These are phyloP conservation scores for Rhynchosporium secalis DNA, from an alignment of 2,329 filamentous ascomycete species.

Conservation along the genomic window DNA sequence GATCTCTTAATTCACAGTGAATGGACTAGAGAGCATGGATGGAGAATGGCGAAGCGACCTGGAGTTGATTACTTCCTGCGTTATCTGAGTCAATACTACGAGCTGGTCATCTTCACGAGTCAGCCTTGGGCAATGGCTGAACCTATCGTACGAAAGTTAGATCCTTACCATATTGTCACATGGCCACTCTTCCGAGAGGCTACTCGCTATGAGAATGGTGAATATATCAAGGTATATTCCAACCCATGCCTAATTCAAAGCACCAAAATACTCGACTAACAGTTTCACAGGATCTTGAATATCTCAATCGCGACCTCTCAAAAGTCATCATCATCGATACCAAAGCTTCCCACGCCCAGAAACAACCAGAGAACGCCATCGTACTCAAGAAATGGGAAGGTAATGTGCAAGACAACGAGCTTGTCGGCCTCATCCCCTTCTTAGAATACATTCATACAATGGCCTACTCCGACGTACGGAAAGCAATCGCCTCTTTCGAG, in stretches of 20 bases:
- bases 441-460: slow-evolving; percentile 96
- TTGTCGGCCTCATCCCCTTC: slow-evolving; percentile 91
- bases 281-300: slow-evolving; percentile 76
- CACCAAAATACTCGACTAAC: slow-evolving; percentile 29
- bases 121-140: slow-evolving; percentile 83
- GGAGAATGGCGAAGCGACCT: slow-evolving; percentile 91
- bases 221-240: slow-evolving; percentile 82
- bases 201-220: slow-evolving; percentile 94
- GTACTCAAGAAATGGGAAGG: slow-evolving; percentile 89
- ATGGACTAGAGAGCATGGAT: slow-evolving; percentile 91
- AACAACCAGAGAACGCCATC: slow-evolving; percentile 96
- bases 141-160: slow-evolving; percentile 86
- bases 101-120: slow-evolving; percentile 92
- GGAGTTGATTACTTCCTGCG: slow-evolving; percentile 96
- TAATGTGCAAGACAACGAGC: slow-evolving; percentile 76
- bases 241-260: background rate
- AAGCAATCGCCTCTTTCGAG: slow-evolving; percentile 83
- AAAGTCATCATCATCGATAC: slow-evolving; percentile 96
- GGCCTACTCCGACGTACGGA: slow-evolving; percentile 83
- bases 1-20: slow-evolving; percentile 93
- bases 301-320: slow-evolving; percentile 91
- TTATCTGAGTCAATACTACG: slow-evolving; percentile 97
- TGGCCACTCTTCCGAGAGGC: slow-evolving; percentile 95
- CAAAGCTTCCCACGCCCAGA: slow-evolving; percentile 74
- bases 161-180: slow-evolving; percentile 92